A percentile compares a stretch with the other conserved stretches of the same genome.
Conservation (phyloP, 768 basidiomycete species). For the Mycena albidolilacea region DNA sequence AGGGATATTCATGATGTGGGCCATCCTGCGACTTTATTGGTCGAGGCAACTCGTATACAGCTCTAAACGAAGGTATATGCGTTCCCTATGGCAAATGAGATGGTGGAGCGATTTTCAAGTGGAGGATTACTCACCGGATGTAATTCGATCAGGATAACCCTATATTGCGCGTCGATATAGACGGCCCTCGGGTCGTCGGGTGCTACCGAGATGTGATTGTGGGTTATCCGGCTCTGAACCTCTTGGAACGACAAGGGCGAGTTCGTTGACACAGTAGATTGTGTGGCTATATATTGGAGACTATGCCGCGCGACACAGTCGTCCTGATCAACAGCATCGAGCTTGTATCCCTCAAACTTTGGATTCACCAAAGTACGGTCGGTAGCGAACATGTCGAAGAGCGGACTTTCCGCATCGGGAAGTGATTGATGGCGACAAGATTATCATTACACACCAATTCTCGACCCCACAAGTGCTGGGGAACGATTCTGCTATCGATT, state of each 20-base stretch:
- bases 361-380: constrained; percentile 77
- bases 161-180: constrained; percentile 78
- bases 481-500: too few species aligned
- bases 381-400: constrained; percentile 39
- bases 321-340: constrained; percentile 75
- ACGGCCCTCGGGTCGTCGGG: constrained; percentile 62
- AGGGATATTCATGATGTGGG: constrained; percentile 81
- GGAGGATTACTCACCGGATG: constrained; percentile 63
- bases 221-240: constrained; percentile 86
- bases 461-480: too few species aligned
- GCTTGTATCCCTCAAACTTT: constrained; percentile 89
- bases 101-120: background rate
- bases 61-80: constrained; percentile 64
- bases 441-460: too few species aligned
- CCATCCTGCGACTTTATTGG: constrained; percentile 61
- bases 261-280: constrained; percentile 73
- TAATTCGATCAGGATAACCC: constrained; percentile 72
- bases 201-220: constrained; percentile 81
- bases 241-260: constrained; percentile 83
- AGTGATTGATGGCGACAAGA: too few species aligned
- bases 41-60: constrained; percentile 73
- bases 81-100: constrained; percentile 55
- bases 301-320: constrained; percentile 64
- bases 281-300: constrained; percentile 70
- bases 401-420: too few species aligned